Base-by-base conservation (phyloP, 345 rosid species). In the Sapria himalayana region DNA sequence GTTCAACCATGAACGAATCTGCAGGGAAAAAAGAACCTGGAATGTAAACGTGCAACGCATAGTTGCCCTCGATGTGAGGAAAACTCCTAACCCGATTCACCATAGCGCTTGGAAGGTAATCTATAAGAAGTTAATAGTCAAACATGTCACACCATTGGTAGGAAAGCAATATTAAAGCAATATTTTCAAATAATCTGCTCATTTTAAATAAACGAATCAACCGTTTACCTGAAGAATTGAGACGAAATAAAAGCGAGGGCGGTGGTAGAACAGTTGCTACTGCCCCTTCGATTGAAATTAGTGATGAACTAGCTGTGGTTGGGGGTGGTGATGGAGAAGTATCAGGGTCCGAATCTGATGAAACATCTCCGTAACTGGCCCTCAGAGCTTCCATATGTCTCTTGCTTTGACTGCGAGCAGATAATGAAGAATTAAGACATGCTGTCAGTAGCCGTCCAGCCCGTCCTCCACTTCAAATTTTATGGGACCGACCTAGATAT, bases 11-110 rank as follows among this genome's bases (percentile, higher is more conserved):
- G n/a, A n/a, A n/a, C n/a, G n/a, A n/a, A n/a, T n/a, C n/a, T n/a
- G n/a, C n/a, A n/a, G n/a, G 45, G 42, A 35, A 34, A 48, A 8
- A 33, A 55, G 24, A 47, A 85, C 86, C 94, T 52, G 94, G 94
- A 22, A 89, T 74, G 60, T 82, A 89, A 7, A 79, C 79, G 55
- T 89, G 94, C 49, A 89, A 48, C 10, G 91, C 85, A 47, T 63
- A 89, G 48, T 82, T 82, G 48, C 98, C 98, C 50, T 76, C 56
- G 29, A 89, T 66, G 22, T 89, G 94, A 27, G 91, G 85, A 39
- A 89, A 82, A 64, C 73, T 82, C 43, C 98, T 65, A 44, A 76
- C 57, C 49, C 98, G 67, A 56, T 57, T 36, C 16, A 64, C 54
- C 67, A 58, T 63, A 37, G 48, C 58, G 22, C 45, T 19, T 37